phyloP scores from a whole-genome alignment of 116 monocot species.

The Iris pallida region DNA sequence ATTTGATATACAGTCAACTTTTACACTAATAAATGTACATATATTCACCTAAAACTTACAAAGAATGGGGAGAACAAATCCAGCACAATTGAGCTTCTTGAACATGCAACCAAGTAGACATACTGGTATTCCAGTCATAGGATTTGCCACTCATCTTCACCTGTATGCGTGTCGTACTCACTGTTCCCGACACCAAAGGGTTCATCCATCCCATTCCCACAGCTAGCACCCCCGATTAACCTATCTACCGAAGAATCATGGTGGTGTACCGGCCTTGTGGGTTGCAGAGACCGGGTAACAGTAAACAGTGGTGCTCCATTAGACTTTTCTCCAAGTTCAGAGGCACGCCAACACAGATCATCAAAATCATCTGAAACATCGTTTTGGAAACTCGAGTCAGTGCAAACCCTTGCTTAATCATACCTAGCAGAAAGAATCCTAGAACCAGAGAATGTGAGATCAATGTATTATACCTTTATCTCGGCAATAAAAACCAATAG shows the following conservation, averaged over 20 bases:
- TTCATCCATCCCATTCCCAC: slow-evolving; percentile 14
- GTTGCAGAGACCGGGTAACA: slow-evolving; percentile 45
- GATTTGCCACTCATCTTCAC: slow-evolving; percentile 95
- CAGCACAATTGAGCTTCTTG: too few relatives aligned
- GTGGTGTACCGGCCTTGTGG: slow-evolving; percentile 16
- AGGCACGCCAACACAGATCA: slow-evolving; percentile 79
- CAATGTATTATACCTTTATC: slow-evolving; percentile 50
- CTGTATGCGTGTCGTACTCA: slow-evolving; percentile 16
- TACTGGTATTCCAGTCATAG: slow-evolving; percentile 33
- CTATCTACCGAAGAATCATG: slow-evolving; percentile 9
- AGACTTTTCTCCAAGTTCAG: slow-evolving; percentile 58
- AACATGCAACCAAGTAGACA: too few relatives aligned
- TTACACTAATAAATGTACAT: too few relatives aligned
- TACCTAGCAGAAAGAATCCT: background rate
- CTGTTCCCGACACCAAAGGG: slow-evolving; percentile 17
- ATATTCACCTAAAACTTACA: too few relatives aligned
- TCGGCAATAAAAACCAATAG: slow-evolving; percentile 94
- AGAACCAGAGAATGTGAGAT: slow-evolving; percentile 1
- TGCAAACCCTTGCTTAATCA: background rate
- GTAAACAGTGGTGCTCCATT: slow-evolving; percentile 94
- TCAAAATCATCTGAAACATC: slow-evolving; percentile 73
- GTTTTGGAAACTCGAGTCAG: background rate
- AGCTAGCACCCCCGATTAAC: slow-evolving; percentile 1
- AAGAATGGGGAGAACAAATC: too few relatives aligned
- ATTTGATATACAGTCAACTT: too few relatives aligned